Evolutionary conservation across 2,329 filamentous ascomycete species (phyloP), one percentile per base, ranked within the genome.

Genomic region (Diaporthe nobilis): DNA sequence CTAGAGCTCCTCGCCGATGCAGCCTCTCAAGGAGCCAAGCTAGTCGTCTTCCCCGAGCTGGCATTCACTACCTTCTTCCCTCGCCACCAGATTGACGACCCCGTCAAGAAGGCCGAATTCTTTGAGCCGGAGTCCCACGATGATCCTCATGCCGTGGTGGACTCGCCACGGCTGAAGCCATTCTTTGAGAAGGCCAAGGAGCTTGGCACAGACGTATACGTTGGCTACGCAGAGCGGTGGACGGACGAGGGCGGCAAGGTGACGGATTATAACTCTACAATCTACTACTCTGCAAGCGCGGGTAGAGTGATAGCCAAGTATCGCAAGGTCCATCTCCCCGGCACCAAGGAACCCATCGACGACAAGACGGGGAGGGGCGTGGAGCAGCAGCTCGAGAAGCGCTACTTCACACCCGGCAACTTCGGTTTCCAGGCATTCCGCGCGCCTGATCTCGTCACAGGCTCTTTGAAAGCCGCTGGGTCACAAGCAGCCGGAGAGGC

Each of bases 51-150:
- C 77, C 89, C 89, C 1, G 89, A 90, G 80, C 83, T 85, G n/a
- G 86, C 88, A 15, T 84, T 90, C 17, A 90, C 88, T 0, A 90
- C 89, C 0, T 91, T 91, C 84, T 90, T 90, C 79, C 89, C 89
- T 0, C 85, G 87, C 7, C 85, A 88, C 77, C 81, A 90, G 58
- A 85, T 89, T 75, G 80, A 85, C 12, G 85, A 87, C 73, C 80
- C 83, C 34, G 79, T 81, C 20, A 84, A 88, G 55, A 81, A 90
- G 17, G 86, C 87, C 63, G 78, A 79, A 9, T 90, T 87, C 82
- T 90, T 91, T 78, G 89, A 91, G 78, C 84, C 85, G 73, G 84
- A 82, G 77, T 85, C 85, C 53, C 84, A 86, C 28, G 71, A 37
- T 10, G 60, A 73, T 15, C 79, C 79, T 44, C 81, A 82, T 74